phyloP scores from a whole-genome alignment of 2,329 filamentous ascomycete species.

The Ophiostoma angusticollis region DNA sequence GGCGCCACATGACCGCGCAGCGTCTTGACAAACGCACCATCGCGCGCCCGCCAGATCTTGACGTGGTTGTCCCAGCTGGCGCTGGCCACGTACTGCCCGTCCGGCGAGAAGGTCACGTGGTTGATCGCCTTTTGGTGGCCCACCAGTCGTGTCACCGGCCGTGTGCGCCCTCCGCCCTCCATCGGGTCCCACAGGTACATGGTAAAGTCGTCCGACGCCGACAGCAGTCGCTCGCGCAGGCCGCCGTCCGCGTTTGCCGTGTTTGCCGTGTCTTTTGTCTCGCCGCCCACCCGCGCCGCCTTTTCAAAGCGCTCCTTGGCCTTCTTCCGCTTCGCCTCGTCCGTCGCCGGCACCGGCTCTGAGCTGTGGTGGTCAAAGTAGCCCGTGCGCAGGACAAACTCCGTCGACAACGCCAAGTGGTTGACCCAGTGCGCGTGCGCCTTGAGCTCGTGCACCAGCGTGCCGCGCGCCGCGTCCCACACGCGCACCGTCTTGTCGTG shows the following conservation, averaged over 20 bases:
- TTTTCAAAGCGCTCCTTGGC: constrained; percentile 77
- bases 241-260: constrained; percentile 65
- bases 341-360: constrained; percentile 55
- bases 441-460: constrained; percentile 60
- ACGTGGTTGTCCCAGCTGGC: constrained; percentile 90
- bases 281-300: constrained; percentile 63
- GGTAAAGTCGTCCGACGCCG: constrained; percentile 79
- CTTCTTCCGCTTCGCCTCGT: constrained; percentile 58
- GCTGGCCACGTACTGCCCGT: constrained; percentile 76
- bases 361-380: constrained; percentile 72
- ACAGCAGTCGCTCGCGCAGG: constrained; percentile 73
- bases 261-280: no score
- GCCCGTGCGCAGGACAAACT: constrained; percentile 73
- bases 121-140: constrained; percentile 97
- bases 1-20: constrained; percentile 78
- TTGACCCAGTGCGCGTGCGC: constrained; percentile 89
- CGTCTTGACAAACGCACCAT: constrained; percentile 71
- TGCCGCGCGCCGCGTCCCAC: constrained; percentile 73
- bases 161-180: constrained; percentile 53
- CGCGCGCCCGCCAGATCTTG: constrained; percentile 74
- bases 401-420: constrained; percentile 83
- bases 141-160: constrained; percentile 77
- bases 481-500: constrained; percentile 89
- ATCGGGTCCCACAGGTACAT: constrained; percentile 92
- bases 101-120: constrained; percentile 86